Conservation (phyloP, 768 basidiomycete genomes). For the Collybia sordida region DNA sequence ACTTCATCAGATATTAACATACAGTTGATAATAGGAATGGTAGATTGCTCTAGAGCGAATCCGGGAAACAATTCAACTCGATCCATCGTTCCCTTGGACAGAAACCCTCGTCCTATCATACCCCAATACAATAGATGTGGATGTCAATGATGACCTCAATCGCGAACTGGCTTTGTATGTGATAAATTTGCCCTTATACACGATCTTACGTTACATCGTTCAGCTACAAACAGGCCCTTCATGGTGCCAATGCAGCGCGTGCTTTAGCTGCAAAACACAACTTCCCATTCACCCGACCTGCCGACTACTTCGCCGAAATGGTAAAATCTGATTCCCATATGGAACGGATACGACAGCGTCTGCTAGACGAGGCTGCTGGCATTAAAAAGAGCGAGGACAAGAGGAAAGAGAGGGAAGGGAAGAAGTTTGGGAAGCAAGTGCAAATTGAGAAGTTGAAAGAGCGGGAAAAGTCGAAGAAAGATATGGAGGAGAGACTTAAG, state of each 20-base stretch:
- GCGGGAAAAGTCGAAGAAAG: constrained; percentile 86
- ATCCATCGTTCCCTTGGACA: constrained; percentile 77
- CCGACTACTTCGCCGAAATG: constrained; percentile 99
- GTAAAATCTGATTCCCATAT: constrained; percentile 96
- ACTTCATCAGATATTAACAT: neutral
- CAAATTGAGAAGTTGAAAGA: constrained; percentile 94
- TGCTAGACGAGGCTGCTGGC: constrained; percentile 83
- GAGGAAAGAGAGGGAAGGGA: constrained; percentile 87
- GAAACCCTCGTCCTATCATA: constrained; percentile 76
- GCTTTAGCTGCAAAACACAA: constrained; percentile 75
- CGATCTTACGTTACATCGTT: neutral
- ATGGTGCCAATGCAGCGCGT: constrained; percentile 75
- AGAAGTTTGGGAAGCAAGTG: constrained; percentile 98
- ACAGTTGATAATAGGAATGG: neutral
- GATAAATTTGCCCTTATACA: neutral
- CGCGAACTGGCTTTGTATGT: constrained; percentile 95
- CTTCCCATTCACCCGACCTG: constrained; percentile 86
- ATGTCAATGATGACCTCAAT: constrained; percentile 86
- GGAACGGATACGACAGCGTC: constrained; percentile 89
- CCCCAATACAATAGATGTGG: constrained; percentile 70
- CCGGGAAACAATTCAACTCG: constrained; percentile 72
- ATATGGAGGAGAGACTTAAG: constrained; percentile 84
- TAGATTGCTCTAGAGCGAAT: constrained; percentile 82
- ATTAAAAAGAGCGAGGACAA: constrained; percentile 94
- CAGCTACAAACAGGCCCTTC: constrained; percentile 95